Conservation (phyloP, 345 rosid species). For the Salix udensis region DNA sequence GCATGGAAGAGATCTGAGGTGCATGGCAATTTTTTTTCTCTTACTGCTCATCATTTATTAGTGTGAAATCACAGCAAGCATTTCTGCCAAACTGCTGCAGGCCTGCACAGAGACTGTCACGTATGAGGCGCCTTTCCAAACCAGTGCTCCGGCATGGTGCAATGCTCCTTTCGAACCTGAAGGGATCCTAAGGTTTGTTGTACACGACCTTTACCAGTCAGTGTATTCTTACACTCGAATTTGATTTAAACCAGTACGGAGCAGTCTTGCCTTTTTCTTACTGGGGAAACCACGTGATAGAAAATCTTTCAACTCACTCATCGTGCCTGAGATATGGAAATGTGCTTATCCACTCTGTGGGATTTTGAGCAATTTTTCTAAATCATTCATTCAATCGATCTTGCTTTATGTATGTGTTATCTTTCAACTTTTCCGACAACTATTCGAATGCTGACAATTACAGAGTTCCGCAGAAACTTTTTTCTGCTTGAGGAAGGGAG, state of each 20-base stretch:
- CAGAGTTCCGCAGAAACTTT: not conserved
- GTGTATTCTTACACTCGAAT: not conserved
- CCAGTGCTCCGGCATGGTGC: slow-evolving; percentile 82
- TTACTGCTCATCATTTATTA: not conserved
- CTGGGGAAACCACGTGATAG: not conserved
- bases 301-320: not conserved
- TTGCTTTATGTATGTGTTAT: no score
- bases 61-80: slow-evolving; percentile 1
- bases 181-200: slow-evolving; percentile 66
- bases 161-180: slow-evolving; percentile 92
- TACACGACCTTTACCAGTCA: not conserved
- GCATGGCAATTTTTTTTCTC: not conserved
- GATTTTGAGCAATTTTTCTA: no score
- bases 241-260: not conserved
- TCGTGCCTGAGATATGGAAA: not conserved
- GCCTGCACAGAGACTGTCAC: slow-evolving; percentile 71
- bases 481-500: not conserved
- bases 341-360: not conserved
- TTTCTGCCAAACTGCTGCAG: slow-evolving; percentile 40
- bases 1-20: slow-evolving; percentile 97
- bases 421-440: no score
- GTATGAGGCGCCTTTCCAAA: slow-evolving; percentile 47
- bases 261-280: not conserved
- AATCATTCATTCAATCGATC: no score
- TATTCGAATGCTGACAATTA: not conserved